Conservation (phyloP, 495 filamentous ascomycete genomes). For the Trichocladium antarcticum region DNA sequence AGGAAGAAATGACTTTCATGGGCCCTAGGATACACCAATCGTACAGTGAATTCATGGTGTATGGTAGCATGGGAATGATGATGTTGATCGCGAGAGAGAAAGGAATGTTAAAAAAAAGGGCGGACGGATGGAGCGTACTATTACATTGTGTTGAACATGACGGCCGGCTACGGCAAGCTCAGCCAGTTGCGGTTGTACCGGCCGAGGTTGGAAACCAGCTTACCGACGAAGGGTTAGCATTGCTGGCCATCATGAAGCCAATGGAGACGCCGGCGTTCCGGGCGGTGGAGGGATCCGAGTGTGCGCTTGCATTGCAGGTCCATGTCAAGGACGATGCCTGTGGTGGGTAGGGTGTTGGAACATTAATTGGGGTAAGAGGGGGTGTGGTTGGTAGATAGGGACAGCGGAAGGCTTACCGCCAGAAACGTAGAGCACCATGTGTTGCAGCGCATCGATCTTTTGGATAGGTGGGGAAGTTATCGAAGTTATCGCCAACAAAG, state of each 20-base stretch:
- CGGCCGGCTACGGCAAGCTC: conserved; percentile 30
- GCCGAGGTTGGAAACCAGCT: conserved; percentile 24
- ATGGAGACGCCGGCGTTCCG: conserved; percentile 33
- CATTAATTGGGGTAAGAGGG: too few relatives aligned
- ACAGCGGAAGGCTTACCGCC: conserved; percentile 15
- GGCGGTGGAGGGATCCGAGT: conserved; percentile 30
- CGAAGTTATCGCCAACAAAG: conserved; percentile 25
- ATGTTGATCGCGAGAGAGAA: too few relatives aligned
- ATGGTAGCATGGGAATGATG: too few relatives aligned
- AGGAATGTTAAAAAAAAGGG: background rate
- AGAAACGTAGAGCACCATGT: conserved; percentile 30
- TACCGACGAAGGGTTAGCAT: conserved; percentile 26
- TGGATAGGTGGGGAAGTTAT: too few relatives aligned
- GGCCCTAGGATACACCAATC: too few relatives aligned
- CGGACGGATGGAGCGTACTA: conserved; percentile 31
- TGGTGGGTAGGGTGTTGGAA: background rate
- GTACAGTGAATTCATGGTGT: too few relatives aligned
- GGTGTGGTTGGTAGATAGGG: background rate
- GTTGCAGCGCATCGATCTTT: conserved; percentile 28
- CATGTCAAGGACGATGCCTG: conserved; percentile 33
- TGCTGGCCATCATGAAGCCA: conserved; percentile 35
- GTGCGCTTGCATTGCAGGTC: conserved; percentile 33
- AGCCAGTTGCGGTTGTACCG: conserved; percentile 32
- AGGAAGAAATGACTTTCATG: too few relatives aligned
- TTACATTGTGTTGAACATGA: conserved; percentile 38